These are phyloP conservation scores for Sporothrix variecibatus DNA, from an alignment of 2,329 filamentous ascomycete genomes.

Conservation along the genomic window DNA sequence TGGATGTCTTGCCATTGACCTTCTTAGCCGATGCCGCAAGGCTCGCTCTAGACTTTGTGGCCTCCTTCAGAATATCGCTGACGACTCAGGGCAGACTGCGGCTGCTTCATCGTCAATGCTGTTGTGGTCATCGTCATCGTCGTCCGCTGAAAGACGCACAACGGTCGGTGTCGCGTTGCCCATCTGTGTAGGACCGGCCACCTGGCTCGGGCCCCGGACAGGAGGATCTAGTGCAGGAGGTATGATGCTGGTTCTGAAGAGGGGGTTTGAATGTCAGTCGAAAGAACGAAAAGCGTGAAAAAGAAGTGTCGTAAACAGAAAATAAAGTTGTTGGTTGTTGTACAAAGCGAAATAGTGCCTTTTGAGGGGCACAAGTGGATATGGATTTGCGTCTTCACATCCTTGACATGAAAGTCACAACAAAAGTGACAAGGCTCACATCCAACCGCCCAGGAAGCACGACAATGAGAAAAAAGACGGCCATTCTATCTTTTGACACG, in stretches of 20 bases:
- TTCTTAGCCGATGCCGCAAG: not conserved
- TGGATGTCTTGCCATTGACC: constrained; percentile 11
- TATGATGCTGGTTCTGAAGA: not conserved
- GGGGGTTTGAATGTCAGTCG: not conserved
- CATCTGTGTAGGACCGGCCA: not conserved
- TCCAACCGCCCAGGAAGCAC: not conserved
- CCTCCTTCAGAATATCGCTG: constrained; percentile 22
- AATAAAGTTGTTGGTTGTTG: not conserved
- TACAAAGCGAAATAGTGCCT: not conserved
- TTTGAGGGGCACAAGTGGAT: not conserved
- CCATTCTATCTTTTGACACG: not conserved
- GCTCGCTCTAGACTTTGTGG: not conserved
- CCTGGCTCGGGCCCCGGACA: not conserved
- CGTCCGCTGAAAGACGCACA: constrained; percentile 14
- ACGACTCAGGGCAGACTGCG: constrained; percentile 19
- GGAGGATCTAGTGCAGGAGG: not conserved
- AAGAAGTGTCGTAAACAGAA: not conserved
- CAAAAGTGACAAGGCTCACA: not conserved
- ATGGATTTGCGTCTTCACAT: not conserved
- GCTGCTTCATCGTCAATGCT: constrained; percentile 3
- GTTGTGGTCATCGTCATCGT: constrained; percentile 13
- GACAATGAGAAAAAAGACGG: not conserved
- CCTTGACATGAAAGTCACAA: not conserved
- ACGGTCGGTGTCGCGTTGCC: constrained; percentile 20
- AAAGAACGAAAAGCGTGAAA: not conserved